phyloP scores from a whole-genome alignment of 345 rosid genomes.

The Chamaenerion angustifolium region DNA sequence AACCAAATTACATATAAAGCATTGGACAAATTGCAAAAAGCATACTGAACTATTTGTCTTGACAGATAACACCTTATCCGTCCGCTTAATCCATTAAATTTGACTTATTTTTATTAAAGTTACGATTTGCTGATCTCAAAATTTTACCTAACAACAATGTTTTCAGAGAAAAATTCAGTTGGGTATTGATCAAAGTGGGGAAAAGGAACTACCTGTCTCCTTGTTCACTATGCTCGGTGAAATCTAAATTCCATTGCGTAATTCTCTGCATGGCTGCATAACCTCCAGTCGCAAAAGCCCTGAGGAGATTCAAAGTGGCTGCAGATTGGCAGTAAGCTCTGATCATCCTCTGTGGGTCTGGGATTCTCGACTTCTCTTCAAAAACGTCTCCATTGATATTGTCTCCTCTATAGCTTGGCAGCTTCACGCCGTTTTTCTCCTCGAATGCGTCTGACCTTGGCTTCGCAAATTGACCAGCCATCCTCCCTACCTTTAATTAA shows the following conservation, averaged over 20 bases:
- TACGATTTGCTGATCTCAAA: not conserved
- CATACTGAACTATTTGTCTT: too few relatives aligned
- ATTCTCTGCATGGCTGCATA: slow-evolving; percentile 17
- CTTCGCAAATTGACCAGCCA: slow-evolving; percentile 17
- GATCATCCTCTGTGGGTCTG: slow-evolving; percentile 15
- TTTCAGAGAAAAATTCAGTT: not conserved
- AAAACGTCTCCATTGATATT: slow-evolving; percentile 13
- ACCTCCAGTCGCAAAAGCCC: slow-evolving; percentile 16
- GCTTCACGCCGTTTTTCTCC: slow-evolving; percentile 15
- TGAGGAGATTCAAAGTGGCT: slow-evolving; percentile 14
- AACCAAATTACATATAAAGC: too few relatives aligned
- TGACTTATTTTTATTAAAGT: too few relatives aligned
- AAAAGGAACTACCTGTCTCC: slow-evolving; percentile 9
- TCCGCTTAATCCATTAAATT: too few relatives aligned
- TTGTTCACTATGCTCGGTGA: slow-evolving; percentile 16
- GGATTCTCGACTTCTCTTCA: slow-evolving; percentile 12
- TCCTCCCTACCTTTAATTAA: slow-evolving; percentile 10
- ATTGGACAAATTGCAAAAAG: too few relatives aligned
- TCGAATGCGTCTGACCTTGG: slow-evolving; percentile 11
- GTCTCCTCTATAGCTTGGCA: slow-evolving; percentile 16
- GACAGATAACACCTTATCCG: too few relatives aligned
- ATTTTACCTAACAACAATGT: not conserved
- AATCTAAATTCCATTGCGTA: slow-evolving; percentile 16
- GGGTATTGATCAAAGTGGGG: not conserved
- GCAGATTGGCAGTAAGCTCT: slow-evolving; percentile 14